A percentile compares a stretch with the other conserved stretches of the same genome.
phyloP scores from a whole-genome alignment of 2,329 filamentous ascomycete genomes.

The Dactylellina sp. region DNA sequence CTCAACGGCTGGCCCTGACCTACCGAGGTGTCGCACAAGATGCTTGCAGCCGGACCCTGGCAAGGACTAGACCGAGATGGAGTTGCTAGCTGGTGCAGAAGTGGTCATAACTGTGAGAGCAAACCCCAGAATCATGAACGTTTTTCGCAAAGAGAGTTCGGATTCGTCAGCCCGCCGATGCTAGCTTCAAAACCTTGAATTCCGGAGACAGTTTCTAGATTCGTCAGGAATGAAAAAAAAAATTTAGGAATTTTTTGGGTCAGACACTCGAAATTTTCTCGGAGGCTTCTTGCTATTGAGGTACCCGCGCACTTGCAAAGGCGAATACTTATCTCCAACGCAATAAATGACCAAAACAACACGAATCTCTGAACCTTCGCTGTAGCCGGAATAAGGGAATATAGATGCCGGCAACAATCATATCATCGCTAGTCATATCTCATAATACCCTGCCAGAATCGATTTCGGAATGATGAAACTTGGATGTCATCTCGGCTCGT shows the following conservation, averaged over 20 bases:
- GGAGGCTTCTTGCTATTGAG: no score
- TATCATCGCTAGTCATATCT: no score
- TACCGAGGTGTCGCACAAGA: slow-evolving; percentile 51
- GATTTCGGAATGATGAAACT: slow-evolving; percentile 17
- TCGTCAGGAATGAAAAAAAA: no score
- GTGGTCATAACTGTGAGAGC: not conserved
- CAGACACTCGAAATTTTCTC: slow-evolving; percentile 12
- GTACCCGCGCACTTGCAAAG: no score
- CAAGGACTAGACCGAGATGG: slow-evolving; percentile 17
- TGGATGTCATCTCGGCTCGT: no score
- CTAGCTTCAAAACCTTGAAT: not conserved
- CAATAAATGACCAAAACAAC: slow-evolving; percentile 8
- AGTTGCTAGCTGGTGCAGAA: no score
- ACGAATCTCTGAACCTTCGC: not conserved
- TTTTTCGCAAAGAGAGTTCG: slow-evolving; percentile 2
- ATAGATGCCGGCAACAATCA: no score
- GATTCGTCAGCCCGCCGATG: slow-evolving; percentile 21
- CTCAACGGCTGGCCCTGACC: slow-evolving; percentile 53
- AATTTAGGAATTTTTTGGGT: no score
- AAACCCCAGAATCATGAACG: not conserved
- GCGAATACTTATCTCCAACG: no score
- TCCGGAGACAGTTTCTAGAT: slow-evolving; percentile 27
- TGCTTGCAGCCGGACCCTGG: slow-evolving; percentile 15
- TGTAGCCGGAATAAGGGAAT: no score
- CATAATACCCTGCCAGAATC: no score